Conservation (phyloP, 2,329 filamentous ascomycete species). For the Scortechinia acanthostroma region DNA sequence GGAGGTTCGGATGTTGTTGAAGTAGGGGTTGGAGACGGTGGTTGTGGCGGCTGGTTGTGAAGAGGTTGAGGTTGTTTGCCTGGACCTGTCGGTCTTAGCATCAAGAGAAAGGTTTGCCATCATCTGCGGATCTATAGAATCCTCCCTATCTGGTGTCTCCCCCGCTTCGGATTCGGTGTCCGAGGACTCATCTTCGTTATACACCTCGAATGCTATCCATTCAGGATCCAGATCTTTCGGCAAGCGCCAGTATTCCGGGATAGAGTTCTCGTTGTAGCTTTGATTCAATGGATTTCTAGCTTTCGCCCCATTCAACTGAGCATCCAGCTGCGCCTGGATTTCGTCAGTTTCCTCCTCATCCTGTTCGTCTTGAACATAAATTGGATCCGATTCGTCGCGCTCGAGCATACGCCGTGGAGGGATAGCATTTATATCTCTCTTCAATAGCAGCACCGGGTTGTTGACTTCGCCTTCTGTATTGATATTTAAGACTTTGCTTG, state of each 20-base stretch:
- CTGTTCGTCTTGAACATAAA: conserved; percentile 12
- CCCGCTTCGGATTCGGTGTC: conserved; percentile 37
- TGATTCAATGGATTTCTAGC: conserved; percentile 4
- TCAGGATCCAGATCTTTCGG: conserved; percentile 65
- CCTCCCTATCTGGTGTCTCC: conserved; percentile 9
- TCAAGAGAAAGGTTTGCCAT: neutral
- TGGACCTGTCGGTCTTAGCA: neutral
- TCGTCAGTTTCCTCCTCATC: conserved; percentile 26
- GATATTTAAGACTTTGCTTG: conserved; percentile 69
- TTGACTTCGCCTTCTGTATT: conserved; percentile 58
- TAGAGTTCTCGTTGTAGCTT: conserved; percentile 7
- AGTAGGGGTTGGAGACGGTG: conserved; percentile 21
- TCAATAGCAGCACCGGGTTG: conserved; percentile 61
- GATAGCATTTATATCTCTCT: conserved; percentile 58
- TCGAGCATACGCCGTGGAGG: conserved; percentile 63
- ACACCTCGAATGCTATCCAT: conserved; percentile 71
- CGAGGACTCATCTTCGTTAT: conserved; percentile 46
- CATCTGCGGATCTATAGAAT: conserved; percentile 2
- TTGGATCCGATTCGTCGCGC: conserved; percentile 20
- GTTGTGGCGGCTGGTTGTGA: conserved; percentile 13
- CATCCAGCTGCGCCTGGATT: conserved; percentile 24
- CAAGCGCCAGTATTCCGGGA: conserved; percentile 39
- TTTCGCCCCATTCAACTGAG: conserved; percentile 17
- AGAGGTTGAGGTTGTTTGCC: too few species aligned
- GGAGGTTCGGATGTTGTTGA: conserved; percentile 51